Evolutionary conservation across 2,329 filamentous ascomycete species (phyloP).

Genomic region (Endothia cerciana): DNA sequence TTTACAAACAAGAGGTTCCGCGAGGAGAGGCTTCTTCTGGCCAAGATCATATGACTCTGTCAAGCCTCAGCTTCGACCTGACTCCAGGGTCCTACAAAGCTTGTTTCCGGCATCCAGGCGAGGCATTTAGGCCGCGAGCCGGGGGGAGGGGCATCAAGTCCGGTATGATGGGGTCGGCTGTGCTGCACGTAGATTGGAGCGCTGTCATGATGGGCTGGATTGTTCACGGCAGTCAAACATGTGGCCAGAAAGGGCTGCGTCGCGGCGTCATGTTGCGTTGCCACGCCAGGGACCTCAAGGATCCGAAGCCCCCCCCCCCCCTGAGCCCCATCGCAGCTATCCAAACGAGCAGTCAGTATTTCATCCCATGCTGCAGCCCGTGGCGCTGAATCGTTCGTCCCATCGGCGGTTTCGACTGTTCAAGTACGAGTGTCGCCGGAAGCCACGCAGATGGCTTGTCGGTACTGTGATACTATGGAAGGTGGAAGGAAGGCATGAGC

Average conservation of each 20-base stretch:
- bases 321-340: neutral
- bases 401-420: neutral
- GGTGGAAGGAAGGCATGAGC: neutral
- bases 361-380: neutral
- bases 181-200: slow-evolving; percentile 1
- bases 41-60: neutral
- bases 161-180: neutral
- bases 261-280: too few species aligned
- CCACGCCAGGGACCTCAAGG: too few species aligned
- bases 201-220: neutral
- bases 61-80: neutral
- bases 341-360: neutral
- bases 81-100: neutral
- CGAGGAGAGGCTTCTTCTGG: neutral
- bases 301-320: neutral
- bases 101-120: neutral
- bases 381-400: neutral
- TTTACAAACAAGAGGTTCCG: neutral
- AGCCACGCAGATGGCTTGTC: slow-evolving; percentile 3
- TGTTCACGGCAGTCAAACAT: neutral
- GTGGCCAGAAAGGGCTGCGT: neutral
- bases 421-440: neutral
- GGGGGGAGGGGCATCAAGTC: neutral
- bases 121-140: neutral
- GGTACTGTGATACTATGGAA: neutral